Base-by-base conservation (phyloP, 768 basidiomycete species). In the Calocybe indica region DNA sequence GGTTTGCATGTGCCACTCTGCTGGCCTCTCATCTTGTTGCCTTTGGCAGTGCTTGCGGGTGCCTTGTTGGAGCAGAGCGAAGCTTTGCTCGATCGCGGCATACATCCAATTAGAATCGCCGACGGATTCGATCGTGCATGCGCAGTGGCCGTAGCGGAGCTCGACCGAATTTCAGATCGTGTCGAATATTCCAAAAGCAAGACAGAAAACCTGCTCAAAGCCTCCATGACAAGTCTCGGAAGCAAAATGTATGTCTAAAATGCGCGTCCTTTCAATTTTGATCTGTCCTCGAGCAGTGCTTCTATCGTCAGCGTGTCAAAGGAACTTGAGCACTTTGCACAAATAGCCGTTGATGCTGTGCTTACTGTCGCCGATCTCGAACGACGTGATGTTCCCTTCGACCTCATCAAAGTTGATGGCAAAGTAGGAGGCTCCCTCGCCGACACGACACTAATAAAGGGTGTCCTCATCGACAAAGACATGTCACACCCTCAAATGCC, bases 401-500 rank as follows among this genome's bases (percentile, higher is more conserved):
- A 99, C 69, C 76, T 98, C 53, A 98, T 98, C 79, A 98, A 99
- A 67, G 95, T 98, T 10, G 92, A 96, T 56, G 95, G 95, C 61
- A 98, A 98, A 72, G 95, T 98, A 54, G 96, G 96, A 40, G 96
- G 96, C 35, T 91, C 93, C 7, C 79, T 99, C 35, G 92, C 90
- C 7, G 96, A 99, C 69, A 98, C 92, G 6, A 82, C 80, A 37
- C 79, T 99, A 57, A 95, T 99, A 73, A 88, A 88, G 58, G 96
- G 96, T 57, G 96, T 99, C 37, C 89, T 99, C 58, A 81, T 99
- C 63, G 96, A 99, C 83, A 99, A 99, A 70, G 95, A 99, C 70
- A 95, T 99, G 88, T 97, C 93, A 9, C 96, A 99, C 61, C 88
- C 95, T 4, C 92, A 96, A 67, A 99, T 99, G 96, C 95, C 95